These are phyloP conservation scores for Mucor velutinosus DNA, from an alignment of 371 early-diverging fungal species.

Conservation along the genomic window DNA sequence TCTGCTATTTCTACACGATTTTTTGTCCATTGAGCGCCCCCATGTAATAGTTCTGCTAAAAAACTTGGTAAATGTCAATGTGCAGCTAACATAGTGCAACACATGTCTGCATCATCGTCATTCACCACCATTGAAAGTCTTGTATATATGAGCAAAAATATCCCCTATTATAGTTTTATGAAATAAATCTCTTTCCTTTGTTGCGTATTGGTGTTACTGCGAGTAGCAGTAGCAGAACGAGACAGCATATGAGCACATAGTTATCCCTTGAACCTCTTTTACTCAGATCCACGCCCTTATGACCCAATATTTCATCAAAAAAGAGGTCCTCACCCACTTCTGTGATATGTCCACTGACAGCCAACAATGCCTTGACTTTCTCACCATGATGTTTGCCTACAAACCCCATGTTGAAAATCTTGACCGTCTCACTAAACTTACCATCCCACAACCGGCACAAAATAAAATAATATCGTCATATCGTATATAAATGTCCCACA, in stretches of 20 bases:
- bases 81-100: too few species aligned
- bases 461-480: slow-evolving; percentile 55
- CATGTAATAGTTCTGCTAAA: too few species aligned
- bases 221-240: background rate
- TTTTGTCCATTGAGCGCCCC: too few species aligned
- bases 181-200: too few species aligned
- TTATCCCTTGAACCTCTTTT: slow-evolving; percentile 42
- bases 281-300: slow-evolving; percentile 39
- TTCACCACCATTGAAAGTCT: too few species aligned
- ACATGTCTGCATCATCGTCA: too few species aligned
- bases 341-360: slow-evolving; percentile 51
- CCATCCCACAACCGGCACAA: slow-evolving; percentile 55
- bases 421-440: slow-evolving; percentile 50
- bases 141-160: too few species aligned
- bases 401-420: slow-evolving; percentile 39
- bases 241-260: slow-evolving; percentile 36
- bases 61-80: too few species aligned
- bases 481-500: slow-evolving; percentile 54
- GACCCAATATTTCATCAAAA: slow-evolving; percentile 51
- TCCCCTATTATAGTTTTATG: too few species aligned
- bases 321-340: slow-evolving; percentile 52
- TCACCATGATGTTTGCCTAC: slow-evolving; percentile 38
- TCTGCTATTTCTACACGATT: too few species aligned
- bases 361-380: slow-evolving; percentile 46
- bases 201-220: too few species aligned